phyloP scores from a whole-genome alignment of 257 asterid species.

The Rubia yunnanensis region DNA sequence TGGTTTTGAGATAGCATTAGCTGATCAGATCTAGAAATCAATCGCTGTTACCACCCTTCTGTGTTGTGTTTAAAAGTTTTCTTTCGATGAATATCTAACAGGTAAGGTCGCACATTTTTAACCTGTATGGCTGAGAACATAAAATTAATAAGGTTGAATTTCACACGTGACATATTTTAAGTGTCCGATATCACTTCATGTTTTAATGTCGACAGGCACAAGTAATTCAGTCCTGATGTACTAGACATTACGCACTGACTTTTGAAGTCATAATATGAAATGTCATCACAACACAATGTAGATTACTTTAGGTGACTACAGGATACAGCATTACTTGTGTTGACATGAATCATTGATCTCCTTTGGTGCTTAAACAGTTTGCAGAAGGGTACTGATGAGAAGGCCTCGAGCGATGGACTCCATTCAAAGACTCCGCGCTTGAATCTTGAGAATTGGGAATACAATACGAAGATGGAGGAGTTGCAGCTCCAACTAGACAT shows the following conservation, averaged over 20 bases:
- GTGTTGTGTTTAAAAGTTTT: background rate
- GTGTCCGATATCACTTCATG: background rate
- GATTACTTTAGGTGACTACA: background rate
- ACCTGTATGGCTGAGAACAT: no score
- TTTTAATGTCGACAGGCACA: no score
- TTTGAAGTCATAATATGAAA: background rate
- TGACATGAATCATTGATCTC: background rate
- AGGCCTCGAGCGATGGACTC: background rate
- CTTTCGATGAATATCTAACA: background rate
- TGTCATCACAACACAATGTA: background rate
- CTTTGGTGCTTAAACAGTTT: background rate
- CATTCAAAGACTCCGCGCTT: background rate
- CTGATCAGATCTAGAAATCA: background rate
- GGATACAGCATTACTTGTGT: background rate
- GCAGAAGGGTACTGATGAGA: background rate
- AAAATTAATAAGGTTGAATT: background rate
- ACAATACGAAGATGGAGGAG: slow-evolving; percentile 13
- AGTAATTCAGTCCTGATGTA: background rate
- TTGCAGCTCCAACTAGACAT: slow-evolving; percentile 14
- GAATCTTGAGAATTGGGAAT: slow-evolving; percentile 7
- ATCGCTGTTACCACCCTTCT: background rate
- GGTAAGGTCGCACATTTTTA: background rate
- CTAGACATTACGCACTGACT: background rate
- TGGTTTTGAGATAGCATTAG: background rate
- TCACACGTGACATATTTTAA: background rate